Base-by-base conservation (phyloP, 345 rosid genomes). In the Murraya paniculata region DNA sequence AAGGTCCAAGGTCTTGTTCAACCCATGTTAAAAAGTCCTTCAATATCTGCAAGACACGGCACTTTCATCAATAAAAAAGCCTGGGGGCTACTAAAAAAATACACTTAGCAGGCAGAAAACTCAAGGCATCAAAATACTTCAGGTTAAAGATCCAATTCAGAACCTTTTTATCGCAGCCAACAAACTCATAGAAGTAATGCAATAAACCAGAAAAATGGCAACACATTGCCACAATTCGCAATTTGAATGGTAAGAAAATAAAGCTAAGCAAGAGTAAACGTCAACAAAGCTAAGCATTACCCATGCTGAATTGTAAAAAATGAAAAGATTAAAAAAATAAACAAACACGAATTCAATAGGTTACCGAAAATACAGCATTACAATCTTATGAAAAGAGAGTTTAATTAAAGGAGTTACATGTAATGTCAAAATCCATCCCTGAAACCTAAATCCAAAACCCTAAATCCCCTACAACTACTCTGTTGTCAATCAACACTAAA, bases 11-110 rank as follows among this genome's bases (percentile, higher is more conserved):
- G 82, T 97, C 98, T 81, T 86, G 80, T 35, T 94, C 90, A 84
- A 97, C 98, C 99, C 99, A 97, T 87, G 88, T 64, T 76, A 97
- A 84, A 89, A 96, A 97, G 79, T 93, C 95, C 93, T 87, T 97
- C 84, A 97, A 79, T 11, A 91, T 88, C 99, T 97, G 95, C 85
- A 88, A 24, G 74, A 78, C 48, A 39, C 48, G 78, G 53, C 53
- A 33, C 9, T 74, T 71, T 69, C 24, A 74, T 84, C 81, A 83
- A 68, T 19, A 71, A 13, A 68, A 27, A 64, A 67, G 62, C 9
- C 6, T 2, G 2, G 27, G 39, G 57, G 61, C 30, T 59, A 57
- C 53, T n/a, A 10, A 30, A 67, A 48, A 30, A 67, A 48, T 25
- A 22, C 30, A 68, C 2, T 36, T 41, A 25, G 14, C 22, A 58